These are phyloP conservation scores for Erodium trifolium DNA, from an alignment of 441 rosid genomes.

Conservation along the genomic window DNA sequence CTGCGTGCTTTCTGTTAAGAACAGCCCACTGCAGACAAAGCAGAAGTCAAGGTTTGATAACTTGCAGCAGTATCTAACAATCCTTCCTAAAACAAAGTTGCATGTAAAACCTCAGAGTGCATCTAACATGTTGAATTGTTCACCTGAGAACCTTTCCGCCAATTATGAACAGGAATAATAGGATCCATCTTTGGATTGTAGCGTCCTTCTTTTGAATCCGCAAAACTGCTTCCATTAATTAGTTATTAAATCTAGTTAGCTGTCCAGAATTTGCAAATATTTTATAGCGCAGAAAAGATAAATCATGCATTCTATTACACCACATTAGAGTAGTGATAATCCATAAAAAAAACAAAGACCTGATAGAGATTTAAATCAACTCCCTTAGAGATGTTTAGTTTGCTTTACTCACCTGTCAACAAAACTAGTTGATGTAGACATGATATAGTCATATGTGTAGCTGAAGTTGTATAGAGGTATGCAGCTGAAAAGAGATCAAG, in stretches of 20 bases:
- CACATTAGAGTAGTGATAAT: not conserved
- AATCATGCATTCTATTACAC: not conserved
- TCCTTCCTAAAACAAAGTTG: not conserved
- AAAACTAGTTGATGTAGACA: slow-evolving; percentile 83
- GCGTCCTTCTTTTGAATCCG: slow-evolving; percentile 92
- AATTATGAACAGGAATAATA: slow-evolving; percentile 62
- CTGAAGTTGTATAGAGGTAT: slow-evolving; percentile 92
- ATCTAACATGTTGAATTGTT: slow-evolving; percentile 16
- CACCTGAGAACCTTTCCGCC: slow-evolving; percentile 99
- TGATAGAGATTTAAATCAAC: not conserved
- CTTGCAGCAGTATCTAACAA: slow-evolving; percentile 10
- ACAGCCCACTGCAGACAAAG: slow-evolving; percentile 68
- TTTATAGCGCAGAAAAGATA: not conserved
- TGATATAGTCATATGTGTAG: slow-evolving; percentile 77
- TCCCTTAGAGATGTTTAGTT: not conserved
- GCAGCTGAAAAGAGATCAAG: slow-evolving; percentile 69
- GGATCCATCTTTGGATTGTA: slow-evolving; percentile 91
- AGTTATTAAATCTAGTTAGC: not conserved
- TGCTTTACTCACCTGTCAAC: slow-evolving; percentile 75
- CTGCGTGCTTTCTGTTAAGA: slow-evolving; percentile 80
- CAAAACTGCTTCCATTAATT: slow-evolving; percentile 56
- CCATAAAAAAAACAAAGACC: not conserved
- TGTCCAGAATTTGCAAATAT: slow-evolving; percentile 12
- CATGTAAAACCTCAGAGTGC: slow-evolving; percentile 1
- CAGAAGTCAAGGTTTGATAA: slow-evolving; percentile 19